Conservation (phyloP, 371 early-diverging fungal species). For the Phascolomyces articulosus region DNA sequence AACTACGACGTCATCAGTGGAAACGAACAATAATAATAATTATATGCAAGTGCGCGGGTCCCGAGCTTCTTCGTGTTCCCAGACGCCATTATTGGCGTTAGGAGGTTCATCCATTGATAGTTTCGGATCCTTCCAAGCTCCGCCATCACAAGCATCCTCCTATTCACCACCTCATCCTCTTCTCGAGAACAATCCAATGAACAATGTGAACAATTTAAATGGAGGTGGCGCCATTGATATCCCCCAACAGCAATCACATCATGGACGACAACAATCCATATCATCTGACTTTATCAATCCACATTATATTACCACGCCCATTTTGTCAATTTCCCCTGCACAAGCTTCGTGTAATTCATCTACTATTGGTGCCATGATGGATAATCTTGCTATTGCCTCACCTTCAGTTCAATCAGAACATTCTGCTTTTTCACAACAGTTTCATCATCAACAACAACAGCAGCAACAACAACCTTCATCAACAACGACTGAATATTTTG, state of each 20-base stretch:
- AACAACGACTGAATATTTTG: background rate
- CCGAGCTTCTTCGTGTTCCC: slow-evolving; percentile 4
- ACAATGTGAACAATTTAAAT: background rate
- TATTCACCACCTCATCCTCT: background rate
- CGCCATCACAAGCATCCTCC: background rate
- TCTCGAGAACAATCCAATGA: background rate
- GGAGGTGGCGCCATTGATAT: background rate
- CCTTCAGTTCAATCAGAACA: slow-evolving; percentile 2
- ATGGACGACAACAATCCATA: background rate
- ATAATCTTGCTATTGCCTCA: background rate
- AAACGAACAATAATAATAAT: slow-evolving; percentile 2
- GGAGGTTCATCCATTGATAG: slow-evolving; percentile 1
- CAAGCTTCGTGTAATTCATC: slow-evolving; percentile 3
- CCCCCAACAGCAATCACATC: background rate
- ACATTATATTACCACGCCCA: background rate
- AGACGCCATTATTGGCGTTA: slow-evolving; percentile 3
- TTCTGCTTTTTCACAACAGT: background rate
- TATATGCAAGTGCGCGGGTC: background rate
- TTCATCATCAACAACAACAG: background rate
- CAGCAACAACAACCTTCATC: background rate
- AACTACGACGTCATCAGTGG: slow-evolving; percentile 4
- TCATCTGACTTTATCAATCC: slow-evolving; percentile 1
- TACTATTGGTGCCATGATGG: background rate
- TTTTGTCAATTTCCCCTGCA: slow-evolving; percentile 1
- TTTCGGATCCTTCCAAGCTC: slow-evolving; percentile 6